A percentile compares a stretch with the other conserved stretches of the same genome.
These are phyloP conservation scores for Clonostachys sp. DNA, from an alignment of 2,329 filamentous ascomycete species.

Conservation along the genomic window DNA sequence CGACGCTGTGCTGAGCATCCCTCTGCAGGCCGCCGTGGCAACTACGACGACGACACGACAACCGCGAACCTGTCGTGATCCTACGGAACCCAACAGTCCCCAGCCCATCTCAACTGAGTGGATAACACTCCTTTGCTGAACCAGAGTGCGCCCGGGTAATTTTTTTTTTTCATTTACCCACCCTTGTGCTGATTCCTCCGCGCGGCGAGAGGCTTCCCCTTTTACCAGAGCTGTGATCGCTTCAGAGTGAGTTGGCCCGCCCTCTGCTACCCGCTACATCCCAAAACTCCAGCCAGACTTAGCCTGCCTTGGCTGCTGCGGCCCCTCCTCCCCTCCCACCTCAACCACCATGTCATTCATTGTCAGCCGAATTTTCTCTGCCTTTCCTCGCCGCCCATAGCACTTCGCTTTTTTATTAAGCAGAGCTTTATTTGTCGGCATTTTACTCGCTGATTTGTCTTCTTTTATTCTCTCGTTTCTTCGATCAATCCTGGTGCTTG, in stretches of 20 bases:
- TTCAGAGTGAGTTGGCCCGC: slow-evolving; percentile 28
- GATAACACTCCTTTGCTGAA: no score
- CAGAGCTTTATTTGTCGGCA: slow-evolving; percentile 8
- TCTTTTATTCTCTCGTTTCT: not conserved
- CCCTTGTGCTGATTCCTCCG: not conserved
- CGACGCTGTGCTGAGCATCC: no score
- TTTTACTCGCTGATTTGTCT: slow-evolving; percentile 6
- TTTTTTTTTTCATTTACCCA: slow-evolving; percentile 3
- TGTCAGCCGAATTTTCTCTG: not conserved
- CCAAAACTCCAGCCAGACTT: not conserved
- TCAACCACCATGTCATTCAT: not conserved
- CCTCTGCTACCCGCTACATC: slow-evolving; percentile 3
- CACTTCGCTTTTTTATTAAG: slow-evolving; percentile 5
- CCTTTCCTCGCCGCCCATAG: not conserved
- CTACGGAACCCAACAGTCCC: no score
- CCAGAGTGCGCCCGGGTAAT: not conserved
- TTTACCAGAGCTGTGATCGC: slow-evolving; percentile 28
- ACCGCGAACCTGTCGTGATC: no score
- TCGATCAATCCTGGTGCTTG: no score
- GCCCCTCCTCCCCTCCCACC: slow-evolving; percentile 7
- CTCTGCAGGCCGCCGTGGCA: not conserved
- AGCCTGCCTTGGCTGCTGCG: slow-evolving; percentile 2
- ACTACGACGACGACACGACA: slow-evolving; percentile 5
- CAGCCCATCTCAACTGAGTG: no score
- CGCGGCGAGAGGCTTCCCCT: slow-evolving; percentile 9